Evolutionary conservation across 495 filamentous ascomycete genomes (phyloP), one percentile per base, ranked within the genome.

Genomic region (Letharia lupina): DNA sequence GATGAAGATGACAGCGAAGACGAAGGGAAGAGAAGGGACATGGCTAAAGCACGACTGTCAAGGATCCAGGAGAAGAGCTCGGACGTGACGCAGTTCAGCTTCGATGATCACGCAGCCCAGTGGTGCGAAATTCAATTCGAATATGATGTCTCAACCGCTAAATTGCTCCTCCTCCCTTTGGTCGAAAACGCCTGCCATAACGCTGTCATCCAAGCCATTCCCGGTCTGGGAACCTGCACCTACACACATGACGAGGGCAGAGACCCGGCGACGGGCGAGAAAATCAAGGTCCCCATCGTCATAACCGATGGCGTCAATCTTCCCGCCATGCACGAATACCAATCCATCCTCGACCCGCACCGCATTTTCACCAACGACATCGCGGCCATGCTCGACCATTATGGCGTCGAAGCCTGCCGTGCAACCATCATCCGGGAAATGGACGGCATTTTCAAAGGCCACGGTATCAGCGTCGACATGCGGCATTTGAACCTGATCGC

Each of bases 401-500:
- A 97, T 77, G 94, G 94, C 70, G 91, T 99, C 28, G 94, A 99
- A 77, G 95, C 95, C 12, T 89, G 88, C 56, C 89, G 94, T 7
- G 84, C 82, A 62, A 88, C 86, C 63, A 96, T 99, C 70, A 87
- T 98, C 62, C 83, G 82, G 48, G 94, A 99, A 79, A 87, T 98
- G 75, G 84, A 86, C 61, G 83, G 82, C 67, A 91, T 98, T 65
- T 99, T 99, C 84, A 80, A 82, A 64, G 86, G 87, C 76, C 93
- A 99, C 85, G 90, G 89, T 74, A 99, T 99, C 79, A 85, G 81
- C 65, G 94, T 99, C 67, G 92, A 99, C 73, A 84, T 88, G 63
- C 86, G 94, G 65, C 94, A 99, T 77, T 77, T 99, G 70, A 96
- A 93, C 77, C 82, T 98, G 66, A 96, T 98, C 70, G 93, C 89